Evolutionary conservation across 768 basidiomycete species (phyloP), one percentile per base, ranked within the genome.

Genomic region (Gloeopeniophorella convolvens): DNA sequence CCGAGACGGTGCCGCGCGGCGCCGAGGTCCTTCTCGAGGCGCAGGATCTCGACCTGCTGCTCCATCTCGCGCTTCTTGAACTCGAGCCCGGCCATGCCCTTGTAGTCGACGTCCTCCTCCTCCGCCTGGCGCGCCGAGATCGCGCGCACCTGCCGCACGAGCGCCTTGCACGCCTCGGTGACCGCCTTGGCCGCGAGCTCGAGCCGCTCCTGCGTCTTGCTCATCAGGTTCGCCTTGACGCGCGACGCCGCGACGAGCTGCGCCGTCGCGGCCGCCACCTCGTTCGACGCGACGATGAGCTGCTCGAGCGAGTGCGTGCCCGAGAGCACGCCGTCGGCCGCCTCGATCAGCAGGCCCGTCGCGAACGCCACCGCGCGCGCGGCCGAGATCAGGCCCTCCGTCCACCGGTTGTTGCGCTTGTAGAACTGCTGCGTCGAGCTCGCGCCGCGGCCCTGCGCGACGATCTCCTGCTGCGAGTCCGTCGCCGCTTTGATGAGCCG

Each of bases 341-440:
- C 89, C 67, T 99, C 95, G 66, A 99, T 99, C 54, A 99, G 80
- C 51, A 97, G 70, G 57, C 81, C 89, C 28, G 96, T 98, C 9
- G 96, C 93, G 60, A 94, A 96, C 3, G 96, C 96, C 47, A 99
- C 96, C 8, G 96, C 80, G 68, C 96, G 97, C 16, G 96, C 96
- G 30, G 96, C 96, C 30, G 92, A 95, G 60, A 98, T 93, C 59
- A 99, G 83, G 58, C 96, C 96, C 66, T 99, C 96, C 36, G 96
- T 99, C 96, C 96, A 99, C 53, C 96, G 80, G 68, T 98, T 98
- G 80, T 99, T 97, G 53, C 90, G 85, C 73, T 99, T 99, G 79
- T 98, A 99, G 77, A 99, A 99, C 62, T 97, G 95, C 66, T 95
- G 91, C 16, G 75, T 82, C 20, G 93, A 79, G 66, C 83, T 92